Evolutionary conservation across 2,329 filamentous ascomycete genomes (phyloP).

Genomic region (Nothomitra cinnamomea): DNA sequence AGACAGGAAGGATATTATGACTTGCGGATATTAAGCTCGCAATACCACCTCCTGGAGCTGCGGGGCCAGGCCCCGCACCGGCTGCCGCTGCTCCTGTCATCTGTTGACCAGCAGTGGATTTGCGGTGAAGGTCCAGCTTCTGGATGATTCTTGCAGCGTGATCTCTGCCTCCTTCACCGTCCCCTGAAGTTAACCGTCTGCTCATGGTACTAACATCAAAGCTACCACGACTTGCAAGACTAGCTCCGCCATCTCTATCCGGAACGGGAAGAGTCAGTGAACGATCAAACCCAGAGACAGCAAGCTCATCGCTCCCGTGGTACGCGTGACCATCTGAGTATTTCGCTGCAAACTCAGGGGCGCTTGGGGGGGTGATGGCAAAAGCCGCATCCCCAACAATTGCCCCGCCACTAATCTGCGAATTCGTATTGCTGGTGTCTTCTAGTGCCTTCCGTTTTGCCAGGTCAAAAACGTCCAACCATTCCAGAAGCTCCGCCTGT

Average conservation of each 20-base stretch:
- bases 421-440: conserved; percentile 32
- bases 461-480: conserved; percentile 84
- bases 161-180: conserved; percentile 60
- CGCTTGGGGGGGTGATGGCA: conserved; percentile 72
- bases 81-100: conserved; percentile 22
- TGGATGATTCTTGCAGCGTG: conserved; percentile 82
- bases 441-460: conserved; percentile 88
- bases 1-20: conserved; percentile 56
- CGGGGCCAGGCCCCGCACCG: conserved; percentile 19
- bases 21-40: conserved; percentile 74
- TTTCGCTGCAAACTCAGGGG: conserved; percentile 81
- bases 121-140: conserved; percentile 78
- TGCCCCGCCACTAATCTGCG: conserved; percentile 25
- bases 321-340: conserved; percentile 46
- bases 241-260: conserved; percentile 33
- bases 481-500: conserved; percentile 79
- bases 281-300: not conserved
- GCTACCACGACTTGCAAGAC: conserved; percentile 43
- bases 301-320: conserved; percentile 36
- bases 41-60: conserved; percentile 44
- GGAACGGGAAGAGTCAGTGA: conserved; percentile 44
- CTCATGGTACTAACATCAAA: conserved; percentile 42
- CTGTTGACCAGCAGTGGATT: conserved; percentile 42
- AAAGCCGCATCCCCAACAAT: conserved; percentile 55
- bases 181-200: conserved; percentile 32